These are phyloP conservation scores for Phytophthora syringae DNA, from an alignment of 352 stramenopile species.

Conservation along the genomic window DNA sequence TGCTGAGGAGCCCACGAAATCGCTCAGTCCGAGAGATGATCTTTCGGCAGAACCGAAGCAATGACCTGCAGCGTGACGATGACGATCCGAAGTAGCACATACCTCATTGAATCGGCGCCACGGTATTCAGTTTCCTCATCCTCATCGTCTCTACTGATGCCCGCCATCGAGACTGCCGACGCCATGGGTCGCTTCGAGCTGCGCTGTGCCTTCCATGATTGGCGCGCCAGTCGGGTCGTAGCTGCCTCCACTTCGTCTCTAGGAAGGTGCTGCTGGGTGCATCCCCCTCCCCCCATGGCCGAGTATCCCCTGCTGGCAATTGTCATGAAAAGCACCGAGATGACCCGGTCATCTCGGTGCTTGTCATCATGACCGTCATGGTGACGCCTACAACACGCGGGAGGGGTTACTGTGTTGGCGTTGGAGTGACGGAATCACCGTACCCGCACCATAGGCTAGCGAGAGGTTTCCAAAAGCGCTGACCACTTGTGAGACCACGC, in stretches of 20 bases:
- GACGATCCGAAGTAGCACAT: conserved; percentile 32
- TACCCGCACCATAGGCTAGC: conserved; percentile 56
- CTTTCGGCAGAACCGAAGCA: conserved; percentile 40
- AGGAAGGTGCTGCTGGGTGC: conserved; percentile 4
- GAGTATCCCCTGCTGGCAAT: conserved; percentile 52
- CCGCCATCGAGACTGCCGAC: conserved; percentile 39
- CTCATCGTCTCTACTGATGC: conserved; percentile 29
- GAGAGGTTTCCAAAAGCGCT: conserved; percentile 61
- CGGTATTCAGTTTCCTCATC: conserved; percentile 29
- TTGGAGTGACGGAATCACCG: conserved; percentile 59
- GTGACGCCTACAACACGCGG: conserved; percentile 54
- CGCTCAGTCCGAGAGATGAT: conserved; percentile 46
- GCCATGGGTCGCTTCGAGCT: conserved; percentile 30
- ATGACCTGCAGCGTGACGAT: conserved; percentile 41
- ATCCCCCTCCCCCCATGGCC: too few species aligned
- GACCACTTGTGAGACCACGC: conserved; percentile 54
- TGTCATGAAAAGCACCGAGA: conserved; percentile 52
- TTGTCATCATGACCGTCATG: too few species aligned
- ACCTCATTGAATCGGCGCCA: conserved; percentile 39
- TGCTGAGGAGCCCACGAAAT: conserved; percentile 47
- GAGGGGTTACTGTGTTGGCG: conserved; percentile 57
- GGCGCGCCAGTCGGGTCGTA: conserved; percentile 16
- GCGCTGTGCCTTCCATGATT: conserved; percentile 16
- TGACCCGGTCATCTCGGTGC: too few species aligned
- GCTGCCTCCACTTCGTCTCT: conserved; percentile 12